phyloP scores from a whole-genome alignment of 2,329 filamentous ascomycete genomes.

The Cladophialophora exuberans region DNA sequence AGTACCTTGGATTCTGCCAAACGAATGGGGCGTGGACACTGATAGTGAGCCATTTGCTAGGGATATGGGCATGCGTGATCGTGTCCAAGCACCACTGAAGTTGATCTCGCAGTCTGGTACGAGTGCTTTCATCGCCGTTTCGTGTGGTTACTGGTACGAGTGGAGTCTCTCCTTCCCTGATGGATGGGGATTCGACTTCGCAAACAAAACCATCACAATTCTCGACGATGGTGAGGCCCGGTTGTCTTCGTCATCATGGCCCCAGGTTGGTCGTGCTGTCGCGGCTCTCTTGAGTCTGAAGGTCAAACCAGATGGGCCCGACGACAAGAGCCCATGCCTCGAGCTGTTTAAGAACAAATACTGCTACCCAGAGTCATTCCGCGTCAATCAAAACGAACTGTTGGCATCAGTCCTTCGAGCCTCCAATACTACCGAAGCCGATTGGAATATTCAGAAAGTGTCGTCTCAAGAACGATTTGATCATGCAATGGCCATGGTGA shows the following conservation, averaged over 20 bases:
- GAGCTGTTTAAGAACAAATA: background rate
- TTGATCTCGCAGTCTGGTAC: conserved; percentile 45
- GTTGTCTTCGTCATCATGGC: background rate
- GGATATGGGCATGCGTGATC: conserved; percentile 28
- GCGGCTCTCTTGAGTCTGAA: background rate
- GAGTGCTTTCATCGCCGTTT: conserved; percentile 47
- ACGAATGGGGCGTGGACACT: conserved; percentile 44
- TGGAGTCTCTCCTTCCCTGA: conserved; percentile 50
- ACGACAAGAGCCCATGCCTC: background rate
- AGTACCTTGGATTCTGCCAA: conserved; percentile 60
- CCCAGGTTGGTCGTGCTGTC: background rate
- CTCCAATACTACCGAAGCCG: background rate
- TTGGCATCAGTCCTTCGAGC: background rate
- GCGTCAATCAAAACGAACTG: background rate
- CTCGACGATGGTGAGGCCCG: background rate
- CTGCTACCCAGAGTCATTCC: background rate
- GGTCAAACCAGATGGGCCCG: background rate
- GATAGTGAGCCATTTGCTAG: conserved; percentile 39
- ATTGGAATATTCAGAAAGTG: background rate
- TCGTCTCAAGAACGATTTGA: background rate
- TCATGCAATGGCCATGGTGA: background rate
- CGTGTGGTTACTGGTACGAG: conserved; percentile 59
- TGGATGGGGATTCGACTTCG: conserved; percentile 52
- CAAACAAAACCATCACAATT: conserved; percentile 36
- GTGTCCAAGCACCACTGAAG: background rate